phyloP scores from a whole-genome alignment of 352 stramenopile species.

The Blastocystis sp. region DNA sequence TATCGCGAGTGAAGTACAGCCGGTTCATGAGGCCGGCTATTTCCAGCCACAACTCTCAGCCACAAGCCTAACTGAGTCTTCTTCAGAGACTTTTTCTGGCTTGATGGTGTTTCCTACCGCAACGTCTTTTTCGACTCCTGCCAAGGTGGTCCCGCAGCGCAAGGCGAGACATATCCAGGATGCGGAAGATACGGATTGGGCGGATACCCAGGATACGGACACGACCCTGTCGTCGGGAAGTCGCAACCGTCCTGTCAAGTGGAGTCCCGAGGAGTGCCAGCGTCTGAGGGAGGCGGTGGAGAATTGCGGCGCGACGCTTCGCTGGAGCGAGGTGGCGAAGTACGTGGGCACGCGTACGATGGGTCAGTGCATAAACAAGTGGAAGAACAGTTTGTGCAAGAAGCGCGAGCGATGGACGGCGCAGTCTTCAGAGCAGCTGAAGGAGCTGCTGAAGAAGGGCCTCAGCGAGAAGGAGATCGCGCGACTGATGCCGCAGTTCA shows the following conservation, averaged over 20 bases:
- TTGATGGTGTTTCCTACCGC: neutral
- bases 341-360: conserved; percentile 49
- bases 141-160: neutral
- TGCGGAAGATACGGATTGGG: neutral
- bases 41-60: neutral
- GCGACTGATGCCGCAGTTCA: conserved; percentile 51
- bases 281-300: conserved; percentile 11
- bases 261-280: conserved; percentile 43
- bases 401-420: conserved; percentile 45
- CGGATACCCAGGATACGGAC: neutral
- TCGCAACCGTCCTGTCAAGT: conserved; percentile 15
- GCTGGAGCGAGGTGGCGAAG: conserved; percentile 27
- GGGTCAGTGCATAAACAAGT: conserved; percentile 69
- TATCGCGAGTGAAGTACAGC: neutral
- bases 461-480: conserved; percentile 41
- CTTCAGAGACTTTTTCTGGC: neutral
- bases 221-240: neutral
- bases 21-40: neutral
- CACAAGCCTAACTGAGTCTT: neutral
- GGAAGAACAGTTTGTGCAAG: conserved; percentile 62
- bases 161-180: neutral
- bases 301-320: neutral
- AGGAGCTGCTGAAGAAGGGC: conserved; percentile 5
- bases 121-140: neutral
- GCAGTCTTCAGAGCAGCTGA: neutral